Conservation (phyloP, 2,329 filamentous ascomycete genomes). For the Cercospora nicotianae region DNA sequence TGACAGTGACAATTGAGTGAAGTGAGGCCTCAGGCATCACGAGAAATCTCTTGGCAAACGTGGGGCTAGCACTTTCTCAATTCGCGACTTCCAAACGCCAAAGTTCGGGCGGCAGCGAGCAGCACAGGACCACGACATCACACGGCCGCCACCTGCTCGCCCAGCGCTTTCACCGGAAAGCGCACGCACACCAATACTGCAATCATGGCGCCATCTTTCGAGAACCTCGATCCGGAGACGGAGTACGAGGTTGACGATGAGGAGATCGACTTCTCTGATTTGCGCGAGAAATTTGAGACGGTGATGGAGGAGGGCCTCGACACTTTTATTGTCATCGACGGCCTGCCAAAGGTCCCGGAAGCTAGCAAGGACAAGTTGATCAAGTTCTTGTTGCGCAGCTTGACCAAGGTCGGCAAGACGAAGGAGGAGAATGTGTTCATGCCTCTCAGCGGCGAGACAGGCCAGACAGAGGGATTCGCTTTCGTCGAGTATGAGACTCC, state of each 20-base stretch:
- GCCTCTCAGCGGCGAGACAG: constrained; percentile 78
- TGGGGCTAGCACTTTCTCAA: constrained; percentile 4
- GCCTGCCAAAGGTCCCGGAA: constrained; percentile 82
- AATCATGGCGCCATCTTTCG: constrained; percentile 91
- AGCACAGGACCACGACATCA: not conserved
- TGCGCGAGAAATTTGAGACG: constrained; percentile 92
- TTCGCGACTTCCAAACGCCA: not conserved
- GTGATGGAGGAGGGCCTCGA: constrained; percentile 94
- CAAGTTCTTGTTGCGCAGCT: constrained; percentile 93
- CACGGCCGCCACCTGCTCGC: not conserved
- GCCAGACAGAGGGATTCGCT: constrained; percentile 85
- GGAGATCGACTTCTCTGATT: constrained; percentile 92
- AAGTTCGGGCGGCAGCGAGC: not conserved
- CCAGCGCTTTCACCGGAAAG: constrained; percentile 13
- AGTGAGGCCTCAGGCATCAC: not conserved
- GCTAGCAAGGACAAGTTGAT: constrained; percentile 91
- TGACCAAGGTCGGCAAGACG: constrained; percentile 80
- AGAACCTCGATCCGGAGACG: constrained; percentile 75
- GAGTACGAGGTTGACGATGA: constrained; percentile 90
- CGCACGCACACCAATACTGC: constrained; percentile 20
- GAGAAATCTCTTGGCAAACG: not conserved
- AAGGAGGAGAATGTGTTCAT: constrained; percentile 88
- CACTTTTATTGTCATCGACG: constrained; percentile 93
- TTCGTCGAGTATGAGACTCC: constrained; percentile 95
- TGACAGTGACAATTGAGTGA: not conserved